Evolutionary conservation across 2,329 filamentous ascomycete species (phyloP).

Genomic region (Claviceps africana): DNA sequence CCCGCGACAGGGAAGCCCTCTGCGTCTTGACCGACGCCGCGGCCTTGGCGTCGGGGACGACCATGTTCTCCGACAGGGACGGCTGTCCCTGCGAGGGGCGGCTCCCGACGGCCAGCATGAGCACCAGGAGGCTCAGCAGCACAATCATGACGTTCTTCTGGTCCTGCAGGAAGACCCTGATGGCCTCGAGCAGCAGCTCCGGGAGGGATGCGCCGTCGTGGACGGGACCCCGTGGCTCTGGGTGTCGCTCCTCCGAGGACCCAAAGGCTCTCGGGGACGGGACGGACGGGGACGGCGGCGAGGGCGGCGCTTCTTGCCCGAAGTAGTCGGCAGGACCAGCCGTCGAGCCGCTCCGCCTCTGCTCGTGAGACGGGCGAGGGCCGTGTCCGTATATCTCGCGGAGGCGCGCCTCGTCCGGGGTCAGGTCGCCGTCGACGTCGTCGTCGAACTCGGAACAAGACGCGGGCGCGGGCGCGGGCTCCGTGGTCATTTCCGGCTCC

Average conservation of each 20-base stretch:
- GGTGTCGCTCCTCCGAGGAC: constrained; percentile 17
- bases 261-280: constrained; percentile 15
- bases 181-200: constrained; percentile 39
- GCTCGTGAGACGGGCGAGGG: constrained; percentile 5
- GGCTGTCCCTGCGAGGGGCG: constrained; percentile 10
- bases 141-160: constrained; percentile 46
- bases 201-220: constrained; percentile 34
- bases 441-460: too few species aligned
- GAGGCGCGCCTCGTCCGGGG: constrained; percentile 34
- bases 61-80: not conserved
- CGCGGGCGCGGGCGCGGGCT: not conserved
- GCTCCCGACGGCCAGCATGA: constrained; percentile 32
- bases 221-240: constrained; percentile 14
- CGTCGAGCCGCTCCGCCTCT: constrained; percentile 4
- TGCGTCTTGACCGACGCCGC: not conserved
- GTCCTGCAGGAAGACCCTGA: constrained; percentile 40
- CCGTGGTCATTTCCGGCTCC: constrained; percentile 5
- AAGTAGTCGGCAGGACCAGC: constrained; percentile 3
- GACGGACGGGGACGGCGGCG: constrained; percentile 10
- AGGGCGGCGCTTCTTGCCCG: constrained; percentile 8
- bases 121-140: constrained; percentile 37
- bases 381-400: constrained; percentile 40
- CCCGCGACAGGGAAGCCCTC: not conserved
- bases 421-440: constrained; percentile 18
- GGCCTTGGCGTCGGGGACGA: not conserved